Evolutionary conservation across 805 yeast species (phyloP).

Genomic region (Kuraishia cidri): DNA sequence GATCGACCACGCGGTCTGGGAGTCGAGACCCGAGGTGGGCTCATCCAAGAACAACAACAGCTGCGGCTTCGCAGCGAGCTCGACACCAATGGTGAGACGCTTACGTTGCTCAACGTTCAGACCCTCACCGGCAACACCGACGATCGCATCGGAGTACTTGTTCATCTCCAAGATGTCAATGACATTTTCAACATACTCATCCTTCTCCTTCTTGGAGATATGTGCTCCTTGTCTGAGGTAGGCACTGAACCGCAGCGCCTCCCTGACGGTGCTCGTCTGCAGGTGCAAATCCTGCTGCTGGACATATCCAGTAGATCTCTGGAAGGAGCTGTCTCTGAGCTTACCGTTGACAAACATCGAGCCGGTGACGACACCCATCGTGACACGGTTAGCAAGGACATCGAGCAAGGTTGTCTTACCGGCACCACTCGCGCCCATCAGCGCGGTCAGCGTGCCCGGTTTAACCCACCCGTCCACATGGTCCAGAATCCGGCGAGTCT

Average conservation of each 20-base stretch:
- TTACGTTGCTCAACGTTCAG: conserved; percentile 48
- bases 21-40: conserved; percentile 53
- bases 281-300: conserved; percentile 54
- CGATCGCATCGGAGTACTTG: conserved; percentile 46
- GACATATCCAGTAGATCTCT: conserved; percentile 48
- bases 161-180: conserved; percentile 42
- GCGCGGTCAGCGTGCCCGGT: conserved; percentile 75
- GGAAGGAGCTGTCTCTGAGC: conserved; percentile 36
- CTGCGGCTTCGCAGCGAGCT: conserved; percentile 46
- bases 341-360: conserved; percentile 49
- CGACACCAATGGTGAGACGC: conserved; percentile 47
- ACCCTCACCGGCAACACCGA: conserved; percentile 40
- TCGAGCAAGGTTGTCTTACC: conserved; percentile 52
- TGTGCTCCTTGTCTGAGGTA: conserved; percentile 32
- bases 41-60: conserved; percentile 48
- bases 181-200: conserved; percentile 42
- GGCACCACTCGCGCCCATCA: conserved; percentile 61
- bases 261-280: conserved; percentile 41
- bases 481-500: conserved; percentile 49
- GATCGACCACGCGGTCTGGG: conserved; percentile 56
- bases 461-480: conserved; percentile 77
- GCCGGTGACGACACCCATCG: conserved; percentile 50
- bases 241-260: conserved; percentile 44
- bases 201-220: conserved; percentile 32
- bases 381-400: conserved; percentile 41